These are phyloP conservation scores for Chrysoporthe puriensis DNA, from an alignment of 2,329 filamentous ascomycete species.

Conservation along the genomic window DNA sequence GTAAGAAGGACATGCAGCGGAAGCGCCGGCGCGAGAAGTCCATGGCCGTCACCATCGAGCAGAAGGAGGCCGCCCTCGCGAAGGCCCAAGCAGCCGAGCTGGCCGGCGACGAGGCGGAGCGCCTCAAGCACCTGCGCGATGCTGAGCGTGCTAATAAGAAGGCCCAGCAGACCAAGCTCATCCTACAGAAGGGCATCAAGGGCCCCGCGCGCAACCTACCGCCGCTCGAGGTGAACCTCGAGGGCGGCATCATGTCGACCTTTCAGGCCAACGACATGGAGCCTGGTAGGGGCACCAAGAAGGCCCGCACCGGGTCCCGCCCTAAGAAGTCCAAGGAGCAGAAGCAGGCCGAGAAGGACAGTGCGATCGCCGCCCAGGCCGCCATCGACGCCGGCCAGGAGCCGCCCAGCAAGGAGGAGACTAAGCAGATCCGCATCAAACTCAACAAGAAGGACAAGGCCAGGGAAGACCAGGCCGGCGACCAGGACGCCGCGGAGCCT, in stretches of 20 bases:
- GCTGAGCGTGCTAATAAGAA: constrained; percentile 92
- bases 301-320: constrained; percentile 62
- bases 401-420: constrained; percentile 62
- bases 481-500: constrained; percentile 40
- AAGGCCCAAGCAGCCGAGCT: constrained; percentile 72
- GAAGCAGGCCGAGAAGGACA: constrained; percentile 77
- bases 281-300: constrained; percentile 51
- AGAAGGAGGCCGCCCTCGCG: constrained; percentile 81
- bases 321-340: constrained; percentile 91
- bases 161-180: constrained; percentile 85
- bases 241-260: constrained; percentile 82
- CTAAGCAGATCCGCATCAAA: constrained; percentile 66
- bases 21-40: constrained; percentile 96
- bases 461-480: constrained; percentile 39
- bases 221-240: constrained; percentile 76
- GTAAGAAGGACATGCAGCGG: constrained; percentile 99
- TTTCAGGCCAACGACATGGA: constrained; percentile 72
- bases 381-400: constrained; percentile 80
- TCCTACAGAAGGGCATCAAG: constrained; percentile 84
- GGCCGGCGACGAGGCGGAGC: constrained; percentile 72
- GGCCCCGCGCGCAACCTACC: constrained; percentile 71
- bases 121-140: constrained; percentile 78
- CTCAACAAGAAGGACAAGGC: constrained; percentile 55
- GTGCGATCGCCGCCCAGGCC: constrained; percentile 85
- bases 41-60: constrained; percentile 88